Evolutionary conservation across 345 rosid genomes (phyloP).

Genomic region (Cardamine resedifolia): DNA sequence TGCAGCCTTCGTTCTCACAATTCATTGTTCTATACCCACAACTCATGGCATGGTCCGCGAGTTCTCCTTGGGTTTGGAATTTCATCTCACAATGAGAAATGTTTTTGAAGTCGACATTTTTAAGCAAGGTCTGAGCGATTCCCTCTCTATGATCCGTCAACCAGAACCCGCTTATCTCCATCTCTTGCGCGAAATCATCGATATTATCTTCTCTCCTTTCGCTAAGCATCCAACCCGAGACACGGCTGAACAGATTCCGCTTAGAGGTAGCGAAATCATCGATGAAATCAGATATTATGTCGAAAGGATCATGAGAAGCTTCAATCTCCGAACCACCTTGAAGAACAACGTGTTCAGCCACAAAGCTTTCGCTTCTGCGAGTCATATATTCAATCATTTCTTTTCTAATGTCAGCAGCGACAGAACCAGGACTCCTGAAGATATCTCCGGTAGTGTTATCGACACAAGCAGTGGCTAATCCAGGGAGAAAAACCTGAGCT

Average conservation of each 20-base stretch:
- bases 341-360: constrained; percentile 65
- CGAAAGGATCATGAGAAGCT: constrained; percentile 67
- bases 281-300: constrained; percentile 59
- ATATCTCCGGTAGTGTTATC: constrained; percentile 84
- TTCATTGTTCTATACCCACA: constrained; percentile 65
- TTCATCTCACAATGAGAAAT: constrained; percentile 66
- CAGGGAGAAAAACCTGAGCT: constrained; percentile 64
- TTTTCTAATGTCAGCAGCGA: constrained; percentile 71
- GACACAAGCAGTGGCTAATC: constrained; percentile 78
- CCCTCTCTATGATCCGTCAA: constrained; percentile 54
- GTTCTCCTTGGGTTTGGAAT: constrained; percentile 53
- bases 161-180: constrained; percentile 89
- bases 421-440: constrained; percentile 70
- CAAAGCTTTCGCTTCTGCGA: constrained; percentile 69
- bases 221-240: constrained; percentile 82
- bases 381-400: constrained; percentile 69
- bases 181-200: constrained; percentile 83
- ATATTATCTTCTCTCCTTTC: constrained; percentile 85
- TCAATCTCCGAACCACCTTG: constrained; percentile 52
- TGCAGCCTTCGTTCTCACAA: constrained; percentile 76
- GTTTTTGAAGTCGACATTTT: constrained; percentile 74
- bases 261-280: constrained; percentile 74
- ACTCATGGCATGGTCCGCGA: constrained; percentile 42
- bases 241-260: constrained; percentile 73
- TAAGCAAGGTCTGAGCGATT: constrained; percentile 57